These are phyloP conservation scores for Cercospora citrullina DNA, from an alignment of 2,329 filamentous ascomycete genomes.

Conservation along the genomic window DNA sequence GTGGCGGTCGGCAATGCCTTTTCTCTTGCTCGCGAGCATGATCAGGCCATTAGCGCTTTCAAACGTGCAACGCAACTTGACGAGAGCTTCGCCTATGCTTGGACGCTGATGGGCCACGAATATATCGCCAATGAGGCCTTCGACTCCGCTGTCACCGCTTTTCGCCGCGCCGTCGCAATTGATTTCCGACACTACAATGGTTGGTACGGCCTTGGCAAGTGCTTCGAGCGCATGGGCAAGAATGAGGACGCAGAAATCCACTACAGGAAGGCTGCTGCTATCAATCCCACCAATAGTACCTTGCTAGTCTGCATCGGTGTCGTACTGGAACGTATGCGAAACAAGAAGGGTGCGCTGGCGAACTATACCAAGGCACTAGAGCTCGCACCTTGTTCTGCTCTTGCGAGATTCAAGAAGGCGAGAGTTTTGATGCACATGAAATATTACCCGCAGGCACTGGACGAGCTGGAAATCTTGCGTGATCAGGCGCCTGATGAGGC, in stretches of 20 bases:
- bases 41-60: constrained; percentile 92
- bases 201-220: constrained; percentile 84
- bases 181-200: constrained; percentile 94
- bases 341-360: constrained; percentile 72
- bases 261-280: constrained; percentile 80
- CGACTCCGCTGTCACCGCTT: constrained; percentile 86
- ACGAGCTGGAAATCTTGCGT: constrained; percentile 83
- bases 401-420: constrained; percentile 91
- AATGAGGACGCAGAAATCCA: constrained; percentile 83
- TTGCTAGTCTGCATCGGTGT: constrained; percentile 89
- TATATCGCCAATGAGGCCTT: constrained; percentile 96
- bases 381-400: constrained; percentile 74
- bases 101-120: constrained; percentile 93
- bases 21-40: constrained; percentile 87
- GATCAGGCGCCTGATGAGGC: constrained; percentile 92
- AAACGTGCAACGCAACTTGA: constrained; percentile 89
- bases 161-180: constrained; percentile 79
- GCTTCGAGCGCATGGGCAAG: constrained; percentile 57
- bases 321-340: constrained; percentile 81
- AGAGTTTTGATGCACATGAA: constrained; percentile 77
- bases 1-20: constrained; percentile 93
- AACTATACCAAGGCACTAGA: constrained; percentile 82
- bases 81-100: constrained; percentile 89
- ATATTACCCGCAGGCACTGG: constrained; percentile 68
- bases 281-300: constrained; percentile 93